Evolutionary conservation across 192 early-diverging fungal species (phyloP).

Genomic region (Dimargaris xerosporica): DNA sequence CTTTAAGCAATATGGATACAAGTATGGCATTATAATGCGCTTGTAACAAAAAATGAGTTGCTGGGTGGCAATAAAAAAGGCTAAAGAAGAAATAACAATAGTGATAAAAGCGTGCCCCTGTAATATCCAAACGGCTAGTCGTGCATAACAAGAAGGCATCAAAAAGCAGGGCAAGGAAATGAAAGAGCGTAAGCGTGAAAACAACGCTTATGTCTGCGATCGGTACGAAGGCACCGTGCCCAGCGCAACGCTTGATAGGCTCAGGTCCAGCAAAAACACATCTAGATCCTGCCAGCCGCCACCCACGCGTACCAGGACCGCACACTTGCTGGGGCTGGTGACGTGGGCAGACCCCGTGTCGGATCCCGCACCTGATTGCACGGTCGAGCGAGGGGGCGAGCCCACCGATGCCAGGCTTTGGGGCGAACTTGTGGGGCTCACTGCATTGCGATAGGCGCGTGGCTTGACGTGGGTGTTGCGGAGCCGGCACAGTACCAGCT

Average conservation of each 20-base stretch:
- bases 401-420: no score
- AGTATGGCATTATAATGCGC: no score
- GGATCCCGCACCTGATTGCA: background rate
- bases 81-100: no score
- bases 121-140: no score
- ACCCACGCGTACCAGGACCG: slow-evolving; percentile 38
- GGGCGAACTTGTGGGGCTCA: no score
- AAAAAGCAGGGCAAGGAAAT: no score
- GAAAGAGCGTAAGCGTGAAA: no score
- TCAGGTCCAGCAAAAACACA: slow-evolving; percentile 37
- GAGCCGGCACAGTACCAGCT: background rate
- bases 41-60: no score
- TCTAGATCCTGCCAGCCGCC: slow-evolving; percentile 49
- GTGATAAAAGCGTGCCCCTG: no score
- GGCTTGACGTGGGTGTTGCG: background rate
- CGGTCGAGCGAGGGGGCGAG: background rate
- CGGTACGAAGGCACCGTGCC: background rate
- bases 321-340: background rate
- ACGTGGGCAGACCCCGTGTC: background rate
- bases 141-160: no score
- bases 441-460: background rate
- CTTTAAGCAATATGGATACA: no score
- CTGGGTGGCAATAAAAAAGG: no score
- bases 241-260: background rate
- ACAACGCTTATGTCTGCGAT: background rate